Base-by-base conservation (phyloP, 768 basidiomycete genomes). In the Botryobasidium botryosum region DNA sequence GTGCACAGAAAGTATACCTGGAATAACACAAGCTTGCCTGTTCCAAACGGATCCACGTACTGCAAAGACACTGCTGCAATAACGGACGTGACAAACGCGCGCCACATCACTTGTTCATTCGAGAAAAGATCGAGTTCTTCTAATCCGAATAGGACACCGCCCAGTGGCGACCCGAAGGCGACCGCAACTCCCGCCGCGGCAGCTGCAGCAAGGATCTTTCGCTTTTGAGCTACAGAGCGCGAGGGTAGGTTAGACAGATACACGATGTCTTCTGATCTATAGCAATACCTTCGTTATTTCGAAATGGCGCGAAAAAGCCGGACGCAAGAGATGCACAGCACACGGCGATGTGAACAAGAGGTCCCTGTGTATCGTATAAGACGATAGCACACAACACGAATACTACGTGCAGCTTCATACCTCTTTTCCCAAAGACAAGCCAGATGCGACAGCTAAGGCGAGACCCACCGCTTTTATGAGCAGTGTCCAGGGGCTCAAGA, bases 181-280 rank as follows among this genome's bases (percentile, higher is more conserved):
- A 88, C 84, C 0, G 83, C 84, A 15, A 88, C 79, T 36, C 85
- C 85, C 2, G 85, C 84, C 0, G 82, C 79, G 2, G 83, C 85
- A 0, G 84, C 84, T 0, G 86, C 85, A 0, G 79, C 78, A 10
- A 90, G 62, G 24, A 88, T 61, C 55, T 82, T 82, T 20, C 87
- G 71, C 57, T 86, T 79, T 56, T 85, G 81, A 7, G 72, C 82
- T 83, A 50, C 38, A 25, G 12, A 36, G 10, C 37, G 4, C 48
- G 32, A 18, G 10, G 13, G 29, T 24, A 25, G 31, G 6, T 46
- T 31, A 27, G 32, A 13, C 13, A 33, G 18, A 44, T 35, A 29
- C 25, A 21, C 21, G 21, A 5, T 15, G 31, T 15, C n/a, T 5
- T 23, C 17, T 39, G 20, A n/a, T 42, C 13, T 18, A 23, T 21